phyloP scores from a whole-genome alignment of 768 basidiomycete genomes.

The Russula foetens region DNA sequence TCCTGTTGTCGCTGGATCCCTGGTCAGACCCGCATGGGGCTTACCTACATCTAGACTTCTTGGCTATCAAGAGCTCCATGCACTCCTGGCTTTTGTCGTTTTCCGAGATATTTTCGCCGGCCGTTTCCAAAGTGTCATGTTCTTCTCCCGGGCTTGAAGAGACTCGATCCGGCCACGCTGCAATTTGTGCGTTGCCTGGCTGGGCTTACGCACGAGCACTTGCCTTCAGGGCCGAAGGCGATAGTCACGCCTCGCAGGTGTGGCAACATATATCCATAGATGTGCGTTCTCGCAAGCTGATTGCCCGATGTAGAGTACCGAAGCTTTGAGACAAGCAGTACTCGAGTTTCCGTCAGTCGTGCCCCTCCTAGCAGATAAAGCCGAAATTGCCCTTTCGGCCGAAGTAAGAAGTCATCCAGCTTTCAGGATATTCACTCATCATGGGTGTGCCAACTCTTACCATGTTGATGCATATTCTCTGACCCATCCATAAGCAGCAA shows the following conservation, averaged over 20 bases:
- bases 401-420: slow-evolving; percentile 51
- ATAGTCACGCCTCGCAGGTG: slow-evolving; percentile 4
- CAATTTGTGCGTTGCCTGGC: slow-evolving; percentile 55
- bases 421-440: slow-evolving; percentile 64
- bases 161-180: slow-evolving; percentile 25
- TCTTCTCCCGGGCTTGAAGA: slow-evolving; percentile 25
- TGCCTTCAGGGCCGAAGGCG: slow-evolving; percentile 40
- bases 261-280: background rate
- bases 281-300: background rate
- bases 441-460: slow-evolving; percentile 36
- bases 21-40: slow-evolving; percentile 85
- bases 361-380: slow-evolving; percentile 77
- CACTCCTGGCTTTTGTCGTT: slow-evolving; percentile 71
- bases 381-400: slow-evolving; percentile 57
- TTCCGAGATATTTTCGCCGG: slow-evolving; percentile 40
- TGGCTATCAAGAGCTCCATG: slow-evolving; percentile 78
- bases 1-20: slow-evolving; percentile 80
- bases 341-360: slow-evolving; percentile 73
- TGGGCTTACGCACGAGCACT: slow-evolving; percentile 69
- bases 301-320: slow-evolving; percentile 46
- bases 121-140: slow-evolving; percentile 18
- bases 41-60: slow-evolving; percentile 73
- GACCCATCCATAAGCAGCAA: background rate
- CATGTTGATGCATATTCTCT: background rate
- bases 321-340: slow-evolving; percentile 67